These are phyloP conservation scores for Mycena citricolor DNA, from an alignment of 1,284 basidiomycete species.

Conservation along the genomic window DNA sequence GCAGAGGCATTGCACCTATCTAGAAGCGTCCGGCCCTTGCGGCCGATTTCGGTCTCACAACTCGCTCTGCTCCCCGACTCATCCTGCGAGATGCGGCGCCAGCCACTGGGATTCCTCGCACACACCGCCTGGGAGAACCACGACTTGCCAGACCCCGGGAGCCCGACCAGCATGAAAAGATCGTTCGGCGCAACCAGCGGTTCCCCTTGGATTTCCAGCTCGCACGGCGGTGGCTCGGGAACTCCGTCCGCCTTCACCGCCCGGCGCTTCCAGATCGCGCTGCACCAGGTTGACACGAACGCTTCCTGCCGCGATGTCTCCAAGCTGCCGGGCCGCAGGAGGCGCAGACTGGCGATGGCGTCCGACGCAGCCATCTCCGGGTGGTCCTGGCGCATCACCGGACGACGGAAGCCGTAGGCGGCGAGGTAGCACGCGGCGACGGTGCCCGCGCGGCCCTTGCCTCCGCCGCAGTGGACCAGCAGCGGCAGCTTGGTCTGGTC, in stretches of 20 bases:
- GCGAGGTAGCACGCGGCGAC: conserved; percentile 60
- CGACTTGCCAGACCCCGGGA: conserved; percentile 63
- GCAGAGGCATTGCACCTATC: conserved; percentile 56
- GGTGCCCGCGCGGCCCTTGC: conserved; percentile 62
- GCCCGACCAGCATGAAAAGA: conserved; percentile 54
- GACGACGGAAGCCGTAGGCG: conserved; percentile 51
- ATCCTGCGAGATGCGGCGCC: conserved; percentile 55
- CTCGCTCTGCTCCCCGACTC: conserved; percentile 48
- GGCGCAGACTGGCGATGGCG: conserved; percentile 47
- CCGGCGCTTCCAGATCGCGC: conserved; percentile 58
- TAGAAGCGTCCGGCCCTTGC: conserved; percentile 42
- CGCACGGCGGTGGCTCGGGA: conserved; percentile 47
- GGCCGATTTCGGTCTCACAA: conserved; percentile 52
- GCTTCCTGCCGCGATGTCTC: conserved; percentile 56
- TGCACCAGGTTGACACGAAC: conserved; percentile 57
- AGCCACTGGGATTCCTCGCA: conserved; percentile 41
- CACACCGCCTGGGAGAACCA: conserved; percentile 49
- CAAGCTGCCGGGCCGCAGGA: conserved; percentile 52
- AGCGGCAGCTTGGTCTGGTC: conserved; percentile 46
- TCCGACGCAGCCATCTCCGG: conserved; percentile 49
- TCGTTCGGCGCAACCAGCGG: conserved; percentile 34
- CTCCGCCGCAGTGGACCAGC: conserved; percentile 63
- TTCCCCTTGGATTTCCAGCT: conserved; percentile 44
- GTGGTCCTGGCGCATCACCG: conserved; percentile 37
- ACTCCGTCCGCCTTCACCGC: conserved; percentile 47